Percentiles rank a stretch among this genome's conserved stretches.
Conservation (phyloP, 2,329 filamentous ascomycete genomes). For the Fusarium continuum region DNA sequence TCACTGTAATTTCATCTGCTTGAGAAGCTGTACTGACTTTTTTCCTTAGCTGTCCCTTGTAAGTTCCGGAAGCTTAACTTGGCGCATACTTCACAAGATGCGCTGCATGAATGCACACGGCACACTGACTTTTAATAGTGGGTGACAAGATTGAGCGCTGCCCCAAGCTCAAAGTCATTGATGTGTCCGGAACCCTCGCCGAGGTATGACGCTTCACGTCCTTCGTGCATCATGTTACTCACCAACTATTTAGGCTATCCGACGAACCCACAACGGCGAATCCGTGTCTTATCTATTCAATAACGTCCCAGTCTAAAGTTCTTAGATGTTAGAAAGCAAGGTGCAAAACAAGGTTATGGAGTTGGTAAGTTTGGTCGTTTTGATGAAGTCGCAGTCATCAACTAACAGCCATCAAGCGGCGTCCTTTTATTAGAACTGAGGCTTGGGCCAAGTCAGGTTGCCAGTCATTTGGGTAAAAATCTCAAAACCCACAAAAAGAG, state of each 20-base stretch:
- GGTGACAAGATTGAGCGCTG: conserved; percentile 82
- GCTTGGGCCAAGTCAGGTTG: conserved; percentile 25
- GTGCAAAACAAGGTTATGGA: conserved; percentile 34
- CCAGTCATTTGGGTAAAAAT: conserved; percentile 28
- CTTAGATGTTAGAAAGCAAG: conserved; percentile 8
- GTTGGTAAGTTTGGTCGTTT: conserved; percentile 34
- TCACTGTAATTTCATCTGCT: not conserved
- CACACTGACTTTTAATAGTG: conserved; percentile 49
- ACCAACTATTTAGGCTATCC: conserved; percentile 62
- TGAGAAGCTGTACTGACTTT: conserved; percentile 35
- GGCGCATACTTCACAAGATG: not conserved
- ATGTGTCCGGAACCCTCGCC: conserved; percentile 86
- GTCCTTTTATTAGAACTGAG: conserved; percentile 34
- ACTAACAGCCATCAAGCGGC: conserved; percentile 35
- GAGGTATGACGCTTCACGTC: conserved; percentile 52
- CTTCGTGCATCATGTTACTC: not conserved
- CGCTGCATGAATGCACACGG: not conserved
- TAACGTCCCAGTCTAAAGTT: conserved; percentile 64
- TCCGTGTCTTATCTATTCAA: conserved; percentile 74
- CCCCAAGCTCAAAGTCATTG: conserved; percentile 86
- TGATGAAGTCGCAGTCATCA: not conserved
- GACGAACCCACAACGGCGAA: conserved; percentile 73
- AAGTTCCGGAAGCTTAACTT: conserved; percentile 13
- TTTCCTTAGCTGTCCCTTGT: conserved; percentile 50
- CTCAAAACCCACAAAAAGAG: conserved; percentile 27